These are phyloP conservation scores for Kluyveromyces sp. DNA, from an alignment of 1,139 yeast species.

Conservation along the genomic window DNA sequence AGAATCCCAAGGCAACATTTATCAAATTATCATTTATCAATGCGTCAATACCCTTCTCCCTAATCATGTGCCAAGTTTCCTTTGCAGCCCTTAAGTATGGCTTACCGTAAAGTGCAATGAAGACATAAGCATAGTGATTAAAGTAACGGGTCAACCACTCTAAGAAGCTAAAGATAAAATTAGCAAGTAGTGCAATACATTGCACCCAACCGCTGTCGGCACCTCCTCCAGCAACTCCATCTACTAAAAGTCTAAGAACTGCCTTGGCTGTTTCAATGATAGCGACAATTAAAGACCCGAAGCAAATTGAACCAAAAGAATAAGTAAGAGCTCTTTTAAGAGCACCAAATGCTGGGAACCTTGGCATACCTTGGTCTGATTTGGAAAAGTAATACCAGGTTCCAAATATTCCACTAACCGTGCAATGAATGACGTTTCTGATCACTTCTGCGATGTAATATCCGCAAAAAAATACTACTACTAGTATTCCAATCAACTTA, in stretches of 20 bases:
- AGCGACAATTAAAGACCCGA: conserved; percentile 79
- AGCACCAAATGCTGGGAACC: conserved; percentile 73
- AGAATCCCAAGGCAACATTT: conserved; percentile 66
- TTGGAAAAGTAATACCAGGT: conserved; percentile 81
- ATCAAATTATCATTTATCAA: conserved; percentile 78
- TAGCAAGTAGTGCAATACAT: conserved; percentile 47
- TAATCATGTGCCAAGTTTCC: conserved; percentile 73
- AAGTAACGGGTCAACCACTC: conserved; percentile 82
- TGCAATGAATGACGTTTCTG: conserved; percentile 75
- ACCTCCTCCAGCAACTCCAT: conserved; percentile 35
- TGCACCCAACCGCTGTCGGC: conserved; percentile 52
- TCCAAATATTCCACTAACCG: conserved; percentile 81
- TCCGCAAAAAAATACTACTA: conserved; percentile 78
- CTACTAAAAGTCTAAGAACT: conserved; percentile 40
- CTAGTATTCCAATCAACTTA: conserved; percentile 55
- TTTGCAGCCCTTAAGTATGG: conserved; percentile 67
- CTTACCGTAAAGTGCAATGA: conserved; percentile 80
- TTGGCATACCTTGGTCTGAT: conserved; percentile 76
- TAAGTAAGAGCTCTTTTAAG: conserved; percentile 77
- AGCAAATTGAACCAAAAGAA: conserved; percentile 85
- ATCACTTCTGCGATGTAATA: conserved; percentile 80
- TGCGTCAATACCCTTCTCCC: conserved; percentile 79
- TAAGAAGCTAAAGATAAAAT: conserved; percentile 53
- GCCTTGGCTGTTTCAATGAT: conserved; percentile 59
- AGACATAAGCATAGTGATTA: conserved; percentile 86